These are phyloP conservation scores for Cladophialophora chaetospira DNA, from an alignment of 2,329 filamentous ascomycete genomes.

Conservation along the genomic window DNA sequence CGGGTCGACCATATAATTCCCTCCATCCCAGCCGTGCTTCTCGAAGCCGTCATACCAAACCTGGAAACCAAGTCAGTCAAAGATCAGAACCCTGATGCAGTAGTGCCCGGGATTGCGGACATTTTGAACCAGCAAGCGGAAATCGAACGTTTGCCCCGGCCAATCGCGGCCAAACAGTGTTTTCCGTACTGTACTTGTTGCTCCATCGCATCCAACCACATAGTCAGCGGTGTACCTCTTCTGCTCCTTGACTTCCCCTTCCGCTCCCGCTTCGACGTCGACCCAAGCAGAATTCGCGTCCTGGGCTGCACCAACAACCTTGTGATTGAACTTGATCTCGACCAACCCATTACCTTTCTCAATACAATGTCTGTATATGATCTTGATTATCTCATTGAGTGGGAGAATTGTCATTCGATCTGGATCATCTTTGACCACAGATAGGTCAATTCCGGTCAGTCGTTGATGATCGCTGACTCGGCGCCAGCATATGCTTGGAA, in stretches of 20 bases:
- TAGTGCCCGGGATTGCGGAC: neutral
- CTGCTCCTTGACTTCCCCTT: constrained; percentile 13
- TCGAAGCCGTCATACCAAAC: constrained; percentile 27
- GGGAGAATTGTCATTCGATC: constrained; percentile 24
- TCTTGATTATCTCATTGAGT: constrained; percentile 17
- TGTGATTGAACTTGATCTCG: constrained; percentile 43
- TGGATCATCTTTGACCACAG: constrained; percentile 19
- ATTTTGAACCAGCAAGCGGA: constrained; percentile 22
- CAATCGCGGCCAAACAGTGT: constrained; percentile 19
- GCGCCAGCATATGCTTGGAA: constrained; percentile 23
- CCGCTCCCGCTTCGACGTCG: constrained; percentile 15
- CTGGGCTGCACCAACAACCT: constrained; percentile 15
- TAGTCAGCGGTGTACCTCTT: constrained; percentile 51
- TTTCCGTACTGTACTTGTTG: constrained; percentile 13
- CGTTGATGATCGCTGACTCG: constrained; percentile 14
- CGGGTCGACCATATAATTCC: constrained; percentile 61
- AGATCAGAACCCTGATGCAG: neutral
- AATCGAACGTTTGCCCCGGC: constrained; percentile 23
- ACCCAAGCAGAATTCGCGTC: constrained; percentile 17
- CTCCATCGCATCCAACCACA: constrained; percentile 59
- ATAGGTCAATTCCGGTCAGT: constrained; percentile 17
- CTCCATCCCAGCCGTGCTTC: constrained; percentile 21
- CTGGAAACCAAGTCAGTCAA: constrained; percentile 1
- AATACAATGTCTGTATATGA: constrained; percentile 21
- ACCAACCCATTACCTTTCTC: constrained; percentile 25